Conservation (phyloP, 2,329 filamentous ascomycete species). For the Colletotrichum sp. region DNA sequence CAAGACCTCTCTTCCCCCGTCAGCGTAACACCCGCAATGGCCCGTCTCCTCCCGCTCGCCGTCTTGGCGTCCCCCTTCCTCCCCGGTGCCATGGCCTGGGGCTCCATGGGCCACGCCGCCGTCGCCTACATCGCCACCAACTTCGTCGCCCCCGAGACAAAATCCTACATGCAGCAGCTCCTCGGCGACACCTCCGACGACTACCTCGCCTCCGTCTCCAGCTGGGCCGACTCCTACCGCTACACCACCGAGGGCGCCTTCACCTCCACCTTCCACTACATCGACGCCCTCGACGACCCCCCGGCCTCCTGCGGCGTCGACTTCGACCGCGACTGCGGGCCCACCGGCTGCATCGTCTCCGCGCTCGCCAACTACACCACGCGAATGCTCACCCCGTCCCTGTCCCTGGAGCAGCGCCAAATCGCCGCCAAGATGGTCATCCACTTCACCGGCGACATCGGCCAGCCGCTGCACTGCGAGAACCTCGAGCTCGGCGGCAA, state of each 20-base stretch:
- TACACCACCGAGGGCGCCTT: constrained; percentile 23
- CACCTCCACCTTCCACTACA: constrained; percentile 24
- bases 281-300: constrained; percentile 22
- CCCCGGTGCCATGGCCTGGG: constrained; percentile 38
- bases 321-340: constrained; percentile 23
- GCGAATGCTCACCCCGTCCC: constrained; percentile 49
- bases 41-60: constrained; percentile 24
- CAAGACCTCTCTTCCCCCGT: not conserved
- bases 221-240: constrained; percentile 25
- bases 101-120: constrained; percentile 54
- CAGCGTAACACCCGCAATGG: constrained; percentile 24
- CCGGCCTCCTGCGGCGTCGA: constrained; percentile 20
- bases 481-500: constrained; percentile 22
- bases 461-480: constrained; percentile 24
- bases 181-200: constrained; percentile 48
- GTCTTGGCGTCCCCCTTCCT: constrained; percentile 24
- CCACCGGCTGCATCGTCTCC: constrained; percentile 21
- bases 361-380: constrained; percentile 24
- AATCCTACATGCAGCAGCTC: constrained; percentile 16
- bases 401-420: constrained; percentile 25
- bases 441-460: constrained; percentile 22
- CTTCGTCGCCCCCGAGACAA: constrained; percentile 47
- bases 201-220: constrained; percentile 54
- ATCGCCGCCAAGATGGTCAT: constrained; percentile 25
- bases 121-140: constrained; percentile 58